Conservation (phyloP, 106 monocot species). For the Phalaenopsis aphrodite region DNA sequence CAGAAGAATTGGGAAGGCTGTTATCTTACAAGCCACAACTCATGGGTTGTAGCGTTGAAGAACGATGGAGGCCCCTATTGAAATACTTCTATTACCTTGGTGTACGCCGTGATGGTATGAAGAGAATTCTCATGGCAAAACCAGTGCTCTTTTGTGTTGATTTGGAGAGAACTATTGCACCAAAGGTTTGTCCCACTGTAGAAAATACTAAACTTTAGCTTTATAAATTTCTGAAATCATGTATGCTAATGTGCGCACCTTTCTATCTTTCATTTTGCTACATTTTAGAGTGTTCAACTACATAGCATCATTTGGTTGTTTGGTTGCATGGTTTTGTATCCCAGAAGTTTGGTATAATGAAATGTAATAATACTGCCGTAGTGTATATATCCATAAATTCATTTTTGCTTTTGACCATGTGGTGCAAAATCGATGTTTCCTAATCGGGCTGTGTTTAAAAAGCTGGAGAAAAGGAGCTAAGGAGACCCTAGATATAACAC, state of each 20-base stretch:
- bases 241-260: not conserved
- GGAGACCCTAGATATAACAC: not conserved
- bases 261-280: not conserved
- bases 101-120: slow-evolving; percentile 83
- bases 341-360: not conserved
- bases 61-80: slow-evolving; percentile 91
- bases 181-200: slow-evolving; percentile 51
- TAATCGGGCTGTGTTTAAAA: too few species aligned
- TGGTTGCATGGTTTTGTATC: not conserved
- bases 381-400: not conserved
- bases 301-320: not conserved
- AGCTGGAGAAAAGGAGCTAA: not conserved
- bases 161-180: slow-evolving; percentile 79
- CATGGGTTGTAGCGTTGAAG: slow-evolving; percentile 94
- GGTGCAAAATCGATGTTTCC: not conserved
- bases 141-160: slow-evolving; percentile 89
- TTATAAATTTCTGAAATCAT: not conserved
- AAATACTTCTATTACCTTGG: slow-evolving; percentile 91
- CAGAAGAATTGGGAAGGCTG: slow-evolving; percentile 54
- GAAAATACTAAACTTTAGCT: not conserved
- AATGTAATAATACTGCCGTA: not conserved
- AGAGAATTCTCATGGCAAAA: slow-evolving; percentile 70
- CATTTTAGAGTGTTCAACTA: not conserved
- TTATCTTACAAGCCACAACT: slow-evolving; percentile 83
- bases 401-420: not conserved